A percentile compares a stretch with the other conserved stretches of the same genome.
phyloP scores from a whole-genome alignment of 495 filamentous ascomycete genomes.

The Hyaloscypha bicolor region DNA sequence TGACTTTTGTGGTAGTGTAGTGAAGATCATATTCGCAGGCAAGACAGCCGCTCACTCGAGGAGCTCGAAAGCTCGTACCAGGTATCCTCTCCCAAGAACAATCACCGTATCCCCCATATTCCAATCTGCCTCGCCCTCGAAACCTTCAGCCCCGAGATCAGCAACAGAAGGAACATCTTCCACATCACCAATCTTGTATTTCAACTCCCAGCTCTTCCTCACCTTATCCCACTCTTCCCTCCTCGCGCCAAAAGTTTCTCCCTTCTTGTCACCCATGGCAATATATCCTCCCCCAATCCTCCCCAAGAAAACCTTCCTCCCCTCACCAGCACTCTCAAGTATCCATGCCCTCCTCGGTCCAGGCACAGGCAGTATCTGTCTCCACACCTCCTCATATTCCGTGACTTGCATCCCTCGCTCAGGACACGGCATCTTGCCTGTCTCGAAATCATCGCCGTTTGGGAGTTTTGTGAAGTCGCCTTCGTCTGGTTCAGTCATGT shows the following conservation, averaged over 20 bases:
- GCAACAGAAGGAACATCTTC: slow-evolving; percentile 4
- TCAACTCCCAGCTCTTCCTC: slow-evolving; percentile 2
- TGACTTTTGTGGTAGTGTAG: too few relatives aligned
- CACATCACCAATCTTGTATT: slow-evolving; percentile 11
- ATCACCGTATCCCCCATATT: background rate
- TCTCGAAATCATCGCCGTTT: slow-evolving; percentile 22
- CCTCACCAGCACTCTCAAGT: slow-evolving; percentile 16
- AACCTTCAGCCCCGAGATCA: background rate
- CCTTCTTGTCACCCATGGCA: slow-evolving; percentile 15
- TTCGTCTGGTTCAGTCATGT: slow-evolving; percentile 16
- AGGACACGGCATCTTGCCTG: slow-evolving; percentile 21
- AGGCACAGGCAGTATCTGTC: slow-evolving; percentile 3
- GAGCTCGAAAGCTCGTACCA: slow-evolving; percentile 4
- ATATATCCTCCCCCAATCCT: slow-evolving; percentile 25
- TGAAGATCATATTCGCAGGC: background rate
- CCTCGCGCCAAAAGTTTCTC: slow-evolving; percentile 18
- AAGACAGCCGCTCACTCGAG: background rate
- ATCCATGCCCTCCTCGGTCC: slow-evolving; percentile 19
- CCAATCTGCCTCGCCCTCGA: slow-evolving; percentile 6
- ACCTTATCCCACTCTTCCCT: slow-evolving; percentile 21
- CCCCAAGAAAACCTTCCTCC: slow-evolving; percentile 18
- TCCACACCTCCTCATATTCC: slow-evolving; percentile 25
- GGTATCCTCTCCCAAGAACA: slow-evolving; percentile 8
- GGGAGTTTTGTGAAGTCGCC: slow-evolving; percentile 17
- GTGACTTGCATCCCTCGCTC: slow-evolving; percentile 5